Evolutionary conservation across 2,329 filamentous ascomycete genomes (phyloP).

Genomic region (Colletotrichum salicis): DNA sequence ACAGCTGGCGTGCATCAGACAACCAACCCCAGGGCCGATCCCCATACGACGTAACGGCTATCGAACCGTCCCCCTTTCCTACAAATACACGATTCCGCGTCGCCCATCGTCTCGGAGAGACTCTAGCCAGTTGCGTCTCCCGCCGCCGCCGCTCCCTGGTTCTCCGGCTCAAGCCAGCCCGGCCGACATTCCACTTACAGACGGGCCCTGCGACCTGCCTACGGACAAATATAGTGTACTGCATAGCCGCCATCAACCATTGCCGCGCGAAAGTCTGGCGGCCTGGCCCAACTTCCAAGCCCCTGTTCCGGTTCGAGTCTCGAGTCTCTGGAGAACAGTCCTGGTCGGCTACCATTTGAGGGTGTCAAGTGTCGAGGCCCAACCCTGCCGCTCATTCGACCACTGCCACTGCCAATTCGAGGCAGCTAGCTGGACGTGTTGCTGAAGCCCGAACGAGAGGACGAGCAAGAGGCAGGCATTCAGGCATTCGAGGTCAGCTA

Average conservation of each 20-base stretch:
- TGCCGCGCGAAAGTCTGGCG: slow-evolving; percentile 14
- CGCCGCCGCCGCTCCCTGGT: background rate
- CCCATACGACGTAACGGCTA: background rate
- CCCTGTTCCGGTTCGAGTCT: slow-evolving; percentile 1
- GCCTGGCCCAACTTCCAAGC: background rate
- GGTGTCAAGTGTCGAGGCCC: slow-evolving; percentile 1
- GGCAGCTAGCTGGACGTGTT: background rate
- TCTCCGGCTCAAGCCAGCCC: background rate
- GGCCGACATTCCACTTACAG: background rate
- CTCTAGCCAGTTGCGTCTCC: background rate
- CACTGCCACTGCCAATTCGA: background rate
- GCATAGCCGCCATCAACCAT: slow-evolving; percentile 7
- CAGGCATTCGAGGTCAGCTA: background rate
- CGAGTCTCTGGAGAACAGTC: background rate
- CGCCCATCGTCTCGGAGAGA: background rate
- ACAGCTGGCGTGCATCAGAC: background rate
- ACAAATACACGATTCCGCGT: background rate
- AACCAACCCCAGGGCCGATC: background rate
- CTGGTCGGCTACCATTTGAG: slow-evolving; percentile 15
- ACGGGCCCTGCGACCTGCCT: background rate
- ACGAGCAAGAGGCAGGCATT: slow-evolving; percentile 8
- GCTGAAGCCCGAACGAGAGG: background rate
- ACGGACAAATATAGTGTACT: background rate
- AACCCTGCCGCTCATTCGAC: slow-evolving; percentile 6
- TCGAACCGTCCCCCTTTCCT: background rate